Evolutionary conservation across 2,329 filamentous ascomycete species (phyloP).

Genomic region (Sarocladiaceae sp.): DNA sequence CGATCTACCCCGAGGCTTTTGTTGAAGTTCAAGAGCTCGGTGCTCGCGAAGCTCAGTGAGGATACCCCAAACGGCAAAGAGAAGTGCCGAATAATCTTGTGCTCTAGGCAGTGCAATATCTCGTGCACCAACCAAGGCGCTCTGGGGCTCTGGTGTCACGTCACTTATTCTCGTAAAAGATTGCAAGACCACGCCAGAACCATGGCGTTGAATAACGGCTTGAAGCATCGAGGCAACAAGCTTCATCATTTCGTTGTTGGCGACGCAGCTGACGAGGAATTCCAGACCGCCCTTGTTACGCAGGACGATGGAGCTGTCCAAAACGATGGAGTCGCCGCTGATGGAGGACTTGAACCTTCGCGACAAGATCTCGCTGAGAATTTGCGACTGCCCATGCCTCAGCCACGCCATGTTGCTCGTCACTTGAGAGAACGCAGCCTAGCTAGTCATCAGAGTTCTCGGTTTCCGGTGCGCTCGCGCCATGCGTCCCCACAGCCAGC

Average conservation of each 20-base stretch:
- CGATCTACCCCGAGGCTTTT: too few relatives aligned
- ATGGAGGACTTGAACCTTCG: background rate
- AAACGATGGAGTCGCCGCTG: background rate
- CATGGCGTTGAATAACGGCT: background rate
- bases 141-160: too few relatives aligned
- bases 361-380: slow-evolving; percentile 7
- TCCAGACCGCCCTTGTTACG: slow-evolving; percentile 4
- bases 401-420: background rate
- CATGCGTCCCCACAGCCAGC: slow-evolving; percentile 1
- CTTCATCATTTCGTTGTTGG: slow-evolving; percentile 1
- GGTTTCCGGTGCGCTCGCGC: background rate
- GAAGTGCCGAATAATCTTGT: too few relatives aligned
- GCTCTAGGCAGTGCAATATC: too few relatives aligned
- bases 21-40: too few relatives aligned
- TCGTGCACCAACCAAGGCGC: too few relatives aligned
- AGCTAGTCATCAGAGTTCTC: background rate
- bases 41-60: too few relatives aligned
- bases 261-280: slow-evolving; percentile 1
- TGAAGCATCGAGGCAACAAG: slow-evolving; percentile 1
- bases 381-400: slow-evolving; percentile 7
- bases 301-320: background rate
- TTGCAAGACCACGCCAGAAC: too few relatives aligned
- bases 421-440: slow-evolving; percentile 1
- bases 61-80: too few relatives aligned
- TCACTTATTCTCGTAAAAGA: too few relatives aligned